Base-by-base conservation (phyloP, 1,284 basidiomycete genomes). In the Trichosporon inkin region DNA sequence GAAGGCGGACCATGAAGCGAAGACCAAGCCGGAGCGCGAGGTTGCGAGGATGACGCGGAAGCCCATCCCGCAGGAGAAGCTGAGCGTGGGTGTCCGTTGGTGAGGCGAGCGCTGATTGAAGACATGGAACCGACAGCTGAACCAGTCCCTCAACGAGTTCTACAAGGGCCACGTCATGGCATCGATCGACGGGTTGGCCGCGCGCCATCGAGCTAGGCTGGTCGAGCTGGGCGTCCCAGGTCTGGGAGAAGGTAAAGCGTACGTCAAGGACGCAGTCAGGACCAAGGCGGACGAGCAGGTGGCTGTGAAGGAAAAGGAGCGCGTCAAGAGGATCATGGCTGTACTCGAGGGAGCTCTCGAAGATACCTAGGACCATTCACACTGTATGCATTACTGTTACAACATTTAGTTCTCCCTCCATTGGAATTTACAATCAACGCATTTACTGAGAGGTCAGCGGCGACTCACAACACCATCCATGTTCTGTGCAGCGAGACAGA, bases 361-460 rank as follows among this genome's bases (percentile, higher is more conserved):
- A 24, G 54, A 55, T n/a, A 17, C 40, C 28, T 39, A 41, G 55
- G 24, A 35, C 35, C 47, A 41, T 54, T 53, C 41, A 37, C 28
- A 44, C 37, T 51, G 55, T 49, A 61, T 53, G 35, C 28, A 36
- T 55, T 52, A 47, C 20, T 37, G 17, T 41, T 60, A 63, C 64
- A 60, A 60, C 55, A 61, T 55, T 11, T 47, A 60, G 54, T 60
- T 56, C 34, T 79, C 78, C 68, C 78, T 62, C 78, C 78, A 79
- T 67, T 78, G 76, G 65, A 74, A 69, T 6, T 67, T 65, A 62
- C 78, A 79, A 2, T 70, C 68, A 41, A 71, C 70, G 62, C 78
- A 79, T 67, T 76, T 77, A 61, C 77, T 78, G 65, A 6, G 10
- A n/a, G 19, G 55, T 53, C 24, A 56, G 54, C 52, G 24, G 13